These are phyloP conservation scores for Kluyveromyces nonfermentans DNA, from an alignment of 805 yeast species.

Conservation along the genomic window DNA sequence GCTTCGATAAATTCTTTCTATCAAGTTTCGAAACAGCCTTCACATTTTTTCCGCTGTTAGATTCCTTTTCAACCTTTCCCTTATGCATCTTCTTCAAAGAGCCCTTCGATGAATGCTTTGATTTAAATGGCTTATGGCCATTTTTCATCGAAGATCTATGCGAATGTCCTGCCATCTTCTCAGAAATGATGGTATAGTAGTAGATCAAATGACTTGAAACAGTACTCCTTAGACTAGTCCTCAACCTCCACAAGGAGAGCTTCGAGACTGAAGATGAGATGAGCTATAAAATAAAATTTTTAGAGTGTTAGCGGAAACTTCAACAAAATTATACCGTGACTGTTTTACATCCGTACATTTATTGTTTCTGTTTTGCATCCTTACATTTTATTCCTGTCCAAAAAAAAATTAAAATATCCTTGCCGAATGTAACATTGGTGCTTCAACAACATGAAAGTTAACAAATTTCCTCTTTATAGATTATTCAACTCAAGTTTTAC, in stretches of 20 bases:
- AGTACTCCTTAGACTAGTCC: neutral
- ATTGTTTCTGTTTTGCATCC: neutral
- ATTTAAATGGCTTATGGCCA: slow-evolving; percentile 83
- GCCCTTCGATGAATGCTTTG: slow-evolving; percentile 85
- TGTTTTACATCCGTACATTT: neutral
- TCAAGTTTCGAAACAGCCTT: slow-evolving; percentile 41
- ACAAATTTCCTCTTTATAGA: slow-evolving; percentile 2
- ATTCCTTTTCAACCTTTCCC: slow-evolving; percentile 78
- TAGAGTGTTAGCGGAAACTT: no score
- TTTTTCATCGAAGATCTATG: slow-evolving; percentile 81
- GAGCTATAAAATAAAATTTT: slow-evolving; percentile 10
- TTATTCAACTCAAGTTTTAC: neutral
- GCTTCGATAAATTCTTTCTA: slow-evolving; percentile 71
- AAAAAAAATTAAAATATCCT: no score
- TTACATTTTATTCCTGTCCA: neutral
- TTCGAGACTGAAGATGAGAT: slow-evolving; percentile 6
- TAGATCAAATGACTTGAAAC: neutral
- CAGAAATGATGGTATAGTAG: neutral
- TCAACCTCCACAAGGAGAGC: neutral
- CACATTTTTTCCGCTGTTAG: slow-evolving; percentile 25
- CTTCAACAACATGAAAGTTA: neutral
- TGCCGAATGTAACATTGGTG: neutral
- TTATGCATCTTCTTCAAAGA: slow-evolving; percentile 68
- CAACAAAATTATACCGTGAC: no score
- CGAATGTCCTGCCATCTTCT: slow-evolving; percentile 59